Conservation (phyloP, 2,329 filamentous ascomycete genomes). For the Calcarisporium arbuscula region DNA sequence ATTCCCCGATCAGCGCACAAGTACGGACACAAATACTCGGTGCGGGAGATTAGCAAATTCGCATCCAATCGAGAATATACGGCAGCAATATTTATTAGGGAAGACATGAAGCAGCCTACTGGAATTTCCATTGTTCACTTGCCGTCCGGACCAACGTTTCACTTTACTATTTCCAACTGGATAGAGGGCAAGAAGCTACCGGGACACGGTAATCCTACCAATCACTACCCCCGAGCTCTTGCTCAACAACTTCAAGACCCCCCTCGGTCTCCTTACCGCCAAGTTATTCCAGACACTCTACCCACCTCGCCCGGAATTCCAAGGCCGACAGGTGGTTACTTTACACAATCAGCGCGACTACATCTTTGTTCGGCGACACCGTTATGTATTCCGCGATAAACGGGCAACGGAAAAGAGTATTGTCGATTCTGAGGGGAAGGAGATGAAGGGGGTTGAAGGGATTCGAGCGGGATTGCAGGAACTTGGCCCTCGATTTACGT, state of each 20-base stretch:
- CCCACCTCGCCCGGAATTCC: conserved; percentile 74
- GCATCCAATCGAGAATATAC: conserved; percentile 79
- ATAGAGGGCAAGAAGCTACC: conserved; percentile 81
- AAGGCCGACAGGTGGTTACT: conserved; percentile 84
- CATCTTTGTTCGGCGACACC: conserved; percentile 84
- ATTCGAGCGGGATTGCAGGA: conserved; percentile 87
- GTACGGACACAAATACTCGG: conserved; percentile 83
- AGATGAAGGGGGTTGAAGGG: conserved; percentile 76
- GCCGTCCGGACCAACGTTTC: conserved; percentile 81
- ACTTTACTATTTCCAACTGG: conserved; percentile 88
- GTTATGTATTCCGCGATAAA: conserved; percentile 92
- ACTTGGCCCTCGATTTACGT: conserved; percentile 64
- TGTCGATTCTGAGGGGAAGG: conserved; percentile 71
- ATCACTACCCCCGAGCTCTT: conserved; percentile 86
- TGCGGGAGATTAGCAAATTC: conserved; percentile 84
- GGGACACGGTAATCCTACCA: conserved; percentile 81
- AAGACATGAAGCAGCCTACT: conserved; percentile 79
- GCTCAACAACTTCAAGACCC: conserved; percentile 91
- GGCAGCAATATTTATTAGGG: conserved; percentile 75
- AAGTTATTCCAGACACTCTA: conserved; percentile 60
- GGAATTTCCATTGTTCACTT: conserved; percentile 81
- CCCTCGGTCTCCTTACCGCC: conserved; percentile 80
- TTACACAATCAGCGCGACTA: conserved; percentile 94
- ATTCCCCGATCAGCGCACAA: conserved; percentile 79
- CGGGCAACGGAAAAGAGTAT: conserved; percentile 81